phyloP scores from a whole-genome alignment of 2,329 filamentous ascomycete species.

The Epichloe gansuensis region DNA sequence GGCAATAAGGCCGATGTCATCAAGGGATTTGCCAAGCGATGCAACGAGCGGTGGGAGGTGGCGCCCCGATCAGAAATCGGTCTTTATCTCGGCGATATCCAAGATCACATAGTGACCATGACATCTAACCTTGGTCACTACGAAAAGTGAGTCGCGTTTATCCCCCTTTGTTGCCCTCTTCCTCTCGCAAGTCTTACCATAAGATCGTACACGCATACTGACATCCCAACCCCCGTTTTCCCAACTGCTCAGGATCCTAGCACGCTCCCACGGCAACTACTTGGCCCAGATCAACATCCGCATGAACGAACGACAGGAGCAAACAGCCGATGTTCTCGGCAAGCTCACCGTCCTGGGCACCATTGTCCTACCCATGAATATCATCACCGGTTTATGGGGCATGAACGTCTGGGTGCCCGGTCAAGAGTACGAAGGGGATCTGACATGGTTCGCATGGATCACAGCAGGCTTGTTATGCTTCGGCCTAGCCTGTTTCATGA shows the following conservation, averaged over 20 bases:
- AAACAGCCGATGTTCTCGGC: conserved; percentile 87
- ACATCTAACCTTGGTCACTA: conserved; percentile 92
- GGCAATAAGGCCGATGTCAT: conserved; percentile 98
- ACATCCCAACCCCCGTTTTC: background rate
- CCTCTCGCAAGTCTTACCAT: background rate
- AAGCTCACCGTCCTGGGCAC: conserved; percentile 93
- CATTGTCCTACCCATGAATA: conserved; percentile 97
- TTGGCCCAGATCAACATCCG: conserved; percentile 98
- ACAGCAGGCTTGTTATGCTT: conserved; percentile 68
- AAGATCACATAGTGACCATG: conserved; percentile 99
- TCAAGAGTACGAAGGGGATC: conserved; percentile 63
- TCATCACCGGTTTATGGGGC: conserved; percentile 95
- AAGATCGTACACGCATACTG: background rate
- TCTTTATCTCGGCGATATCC: conserved; percentile 94
- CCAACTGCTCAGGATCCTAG: conserved; percentile 51
- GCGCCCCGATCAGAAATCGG: conserved; percentile 92
- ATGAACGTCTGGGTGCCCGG: conserved; percentile 98
- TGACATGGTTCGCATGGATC: conserved; percentile 63
- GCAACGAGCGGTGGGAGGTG: conserved; percentile 96
- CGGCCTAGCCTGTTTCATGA: conserved; percentile 64
- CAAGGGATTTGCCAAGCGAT: conserved; percentile 96
- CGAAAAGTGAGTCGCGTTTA: conserved; percentile 57
- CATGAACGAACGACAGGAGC: conserved; percentile 95
- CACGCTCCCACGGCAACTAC: conserved; percentile 88
- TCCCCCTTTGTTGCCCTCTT: background rate